Base-by-base conservation (phyloP, 495 filamentous ascomycete genomes). In the Penicillium egyptiacum region DNA sequence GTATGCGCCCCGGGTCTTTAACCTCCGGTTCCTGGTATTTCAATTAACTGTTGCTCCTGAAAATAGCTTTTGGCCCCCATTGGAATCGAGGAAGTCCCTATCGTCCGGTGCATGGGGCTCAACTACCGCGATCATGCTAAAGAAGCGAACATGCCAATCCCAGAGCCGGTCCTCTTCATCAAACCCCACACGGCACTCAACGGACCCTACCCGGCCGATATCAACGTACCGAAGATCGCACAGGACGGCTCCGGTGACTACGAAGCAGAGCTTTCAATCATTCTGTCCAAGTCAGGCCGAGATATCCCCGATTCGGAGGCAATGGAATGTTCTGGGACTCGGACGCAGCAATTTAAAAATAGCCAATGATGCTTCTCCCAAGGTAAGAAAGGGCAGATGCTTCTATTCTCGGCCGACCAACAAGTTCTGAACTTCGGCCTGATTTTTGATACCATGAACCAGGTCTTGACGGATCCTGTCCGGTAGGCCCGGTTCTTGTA, bases 301-400 rank as follows among this genome's bases (percentile, higher is more conserved):
- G 81, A 90, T 55, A 81, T 90, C 9, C 61, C 82, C 11, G 85
- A 86, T 60, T 63, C 74, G 1, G 66, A 81, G n/a, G 88, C 88
- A 1, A 69, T 88, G 25, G 72, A 83, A 88, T 59, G 84, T 90
- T 11, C 64, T 88, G 3, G 88, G 88, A 8, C 89, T 67, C 79
- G 88, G 40, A 83, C 84, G 55, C 85, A 83, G 81, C 88, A 91
- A 62, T 78, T 78, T 14, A 87, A 86, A 16, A 83, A 84, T 10
- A 80, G 84, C 5, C 86, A 89, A 66, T 89, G 86, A 86, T 75
- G 73, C 0, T 62, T 88, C 0, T 85, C 85, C 3, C 89, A 90
- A 68, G 86, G 86, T 4, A 88, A n/a, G 22, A 25, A 43, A 20
- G 12, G 9, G 28, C 28, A 30, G 28, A 30, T 10, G 9, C 28